Evolutionary conservation across 176 grass and related monocot genomes (phyloP), one percentile per base, ranked within the genome.

Genomic region (Dendrocalamus sinicus): DNA sequence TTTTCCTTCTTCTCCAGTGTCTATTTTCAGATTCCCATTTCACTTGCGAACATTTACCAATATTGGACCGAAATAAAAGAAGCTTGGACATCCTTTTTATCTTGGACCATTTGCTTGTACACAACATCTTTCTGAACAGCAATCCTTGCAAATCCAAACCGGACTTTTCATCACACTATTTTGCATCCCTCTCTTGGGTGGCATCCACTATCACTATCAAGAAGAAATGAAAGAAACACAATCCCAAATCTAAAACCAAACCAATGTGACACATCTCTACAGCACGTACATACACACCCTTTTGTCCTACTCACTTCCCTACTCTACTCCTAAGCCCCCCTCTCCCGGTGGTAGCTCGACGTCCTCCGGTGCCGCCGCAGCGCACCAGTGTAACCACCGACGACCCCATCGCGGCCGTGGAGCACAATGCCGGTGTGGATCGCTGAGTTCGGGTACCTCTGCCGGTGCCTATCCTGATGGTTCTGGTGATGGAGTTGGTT

Each of bases 361-460:
- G 88, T 71, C 88, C 85, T 89, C 76, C 80, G 74, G 75, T 91
- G 74, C 19, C 66, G 67, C 40, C 81, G 69, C 17, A 86, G 67
- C 0, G 82, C 47, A 32, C 30, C 44, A 5, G 76, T 68, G 75
- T 90, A 89, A 10, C 84, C 75, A 1, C 84, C 70, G 47, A 85
- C 57, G 9, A 77, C 15, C 51, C 82, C 88, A 0, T 94, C 86
- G 17, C 54, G 57, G 22, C 60, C 50, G 7, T 81, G 83, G 50
- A 97, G 90, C 72, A 84, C 88, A 66, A 84, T 84, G 47, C 91
- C 90, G 0, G 92, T 44, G 19, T 94, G 88, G 75, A 97, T 94
- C 2, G 92, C 84, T 0, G 94, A 94, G 82, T 97, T 82, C 0
- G 94, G 92, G 70, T 94, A 94, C 76, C 79, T 94, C 60, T 92